Evolutionary conservation across 1,139 yeast species (phyloP).

Genomic region (Blastobotrys buckinghamii): DNA sequence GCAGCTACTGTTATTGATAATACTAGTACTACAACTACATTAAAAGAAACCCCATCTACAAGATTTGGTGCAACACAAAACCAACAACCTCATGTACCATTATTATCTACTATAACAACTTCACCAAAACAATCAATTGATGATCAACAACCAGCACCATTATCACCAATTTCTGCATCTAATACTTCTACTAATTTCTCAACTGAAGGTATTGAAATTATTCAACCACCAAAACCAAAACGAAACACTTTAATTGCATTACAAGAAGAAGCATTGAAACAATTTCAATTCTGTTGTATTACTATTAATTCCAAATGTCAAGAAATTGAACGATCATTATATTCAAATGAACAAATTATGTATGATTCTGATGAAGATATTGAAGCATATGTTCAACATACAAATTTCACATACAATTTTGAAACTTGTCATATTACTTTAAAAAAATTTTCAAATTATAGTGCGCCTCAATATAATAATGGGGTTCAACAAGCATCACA

Average conservation of each 20-base stretch:
- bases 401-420: constrained; percentile 12
- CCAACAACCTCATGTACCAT: constrained; percentile 1
- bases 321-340: constrained; percentile 9
- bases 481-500: not conserved
- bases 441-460: too few relatives aligned
- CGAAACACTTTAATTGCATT: constrained; percentile 11
- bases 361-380: constrained; percentile 1
- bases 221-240: not conserved
- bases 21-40: not conserved
- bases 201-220: too few relatives aligned
- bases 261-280: constrained; percentile 13
- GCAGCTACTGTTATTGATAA: too few relatives aligned
- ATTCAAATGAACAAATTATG: constrained; percentile 12
- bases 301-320: constrained; percentile 4
- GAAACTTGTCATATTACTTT: constrained; percentile 14
- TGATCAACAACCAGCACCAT: too few relatives aligned
- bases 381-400: constrained; percentile 14
- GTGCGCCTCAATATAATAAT: too few relatives aligned
- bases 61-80: constrained; percentile 1
- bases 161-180: not conserved
- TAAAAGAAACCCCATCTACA: not conserved
- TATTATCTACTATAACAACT: not conserved
- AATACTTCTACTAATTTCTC: too few relatives aligned
- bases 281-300: constrained; percentile 10
- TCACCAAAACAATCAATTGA: too few relatives aligned